A percentile compares a stretch with the other conserved stretches of the same genome.
Conservation (phyloP, 768 basidiomycete species). For the Pholiota microspora region DNA sequence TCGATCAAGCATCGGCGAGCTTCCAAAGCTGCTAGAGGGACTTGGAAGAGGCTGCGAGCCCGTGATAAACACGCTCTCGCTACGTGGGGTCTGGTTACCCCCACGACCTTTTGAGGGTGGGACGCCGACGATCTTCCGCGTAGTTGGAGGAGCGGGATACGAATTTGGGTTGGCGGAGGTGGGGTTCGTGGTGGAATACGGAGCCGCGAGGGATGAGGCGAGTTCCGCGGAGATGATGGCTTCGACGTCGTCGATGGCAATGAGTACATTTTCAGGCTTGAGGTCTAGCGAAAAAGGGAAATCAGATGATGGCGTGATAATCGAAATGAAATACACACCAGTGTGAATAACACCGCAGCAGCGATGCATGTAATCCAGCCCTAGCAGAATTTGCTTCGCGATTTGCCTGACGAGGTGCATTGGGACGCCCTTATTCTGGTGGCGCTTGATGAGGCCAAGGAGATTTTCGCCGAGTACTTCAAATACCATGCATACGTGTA, state of each 20-base stretch:
- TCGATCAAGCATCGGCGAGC: constrained; percentile 75
- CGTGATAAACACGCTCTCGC: constrained; percentile 78
- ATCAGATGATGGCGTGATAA: not conserved
- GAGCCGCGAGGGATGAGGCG: constrained; percentile 35
- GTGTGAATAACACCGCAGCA: constrained; percentile 98
- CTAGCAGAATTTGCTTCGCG: constrained; percentile 92
- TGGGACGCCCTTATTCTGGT: constrained; percentile 97
- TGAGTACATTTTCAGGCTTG: constrained; percentile 97
- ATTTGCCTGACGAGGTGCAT: constrained; percentile 93
- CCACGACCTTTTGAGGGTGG: constrained; percentile 91
- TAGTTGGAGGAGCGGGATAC: constrained; percentile 33
- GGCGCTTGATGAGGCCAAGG: constrained; percentile 93
- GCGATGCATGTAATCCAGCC: constrained; percentile 96
- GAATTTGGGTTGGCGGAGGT: constrained; percentile 1
- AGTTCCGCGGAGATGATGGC: constrained; percentile 86
- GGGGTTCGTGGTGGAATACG: not conserved
- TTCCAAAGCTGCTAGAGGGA: constrained; percentile 68
- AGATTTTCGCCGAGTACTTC: constrained; percentile 98
- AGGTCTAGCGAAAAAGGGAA: constrained; percentile 55
- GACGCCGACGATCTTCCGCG: constrained; percentile 79
- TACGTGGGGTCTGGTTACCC: constrained; percentile 92
- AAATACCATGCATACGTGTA: constrained; percentile 99
- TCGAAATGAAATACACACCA: constrained; percentile 39
- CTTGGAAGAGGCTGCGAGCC: constrained; percentile 93
- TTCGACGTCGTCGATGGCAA: constrained; percentile 96